phyloP scores from a whole-genome alignment of 1,139 yeast species.

The Suhomyces wounanorum region DNA sequence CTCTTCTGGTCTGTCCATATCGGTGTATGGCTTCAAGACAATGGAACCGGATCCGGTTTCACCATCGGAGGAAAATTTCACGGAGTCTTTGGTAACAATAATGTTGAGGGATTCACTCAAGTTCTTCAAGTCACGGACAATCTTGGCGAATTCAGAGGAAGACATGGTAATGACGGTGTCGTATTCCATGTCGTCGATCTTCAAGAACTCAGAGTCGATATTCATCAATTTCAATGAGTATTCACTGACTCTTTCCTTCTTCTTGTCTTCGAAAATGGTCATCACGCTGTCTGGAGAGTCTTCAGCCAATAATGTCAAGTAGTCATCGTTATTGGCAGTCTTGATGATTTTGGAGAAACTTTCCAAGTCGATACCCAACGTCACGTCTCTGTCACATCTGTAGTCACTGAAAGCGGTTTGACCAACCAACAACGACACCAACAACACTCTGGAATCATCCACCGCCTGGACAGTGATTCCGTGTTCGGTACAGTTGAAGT shows the following conservation, averaged over 20 bases:
- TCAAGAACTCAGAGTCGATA: slow-evolving; percentile 91
- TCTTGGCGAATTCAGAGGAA: slow-evolving; percentile 81
- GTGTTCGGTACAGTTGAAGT: slow-evolving; percentile 92
- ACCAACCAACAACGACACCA: slow-evolving; percentile 86
- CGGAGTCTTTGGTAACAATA: slow-evolving; percentile 87
- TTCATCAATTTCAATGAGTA: slow-evolving; percentile 93
- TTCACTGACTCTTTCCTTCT: slow-evolving; percentile 89
- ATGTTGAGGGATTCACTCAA: slow-evolving; percentile 86
- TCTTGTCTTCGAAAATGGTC: slow-evolving; percentile 86
- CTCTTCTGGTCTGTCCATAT: slow-evolving; percentile 77
- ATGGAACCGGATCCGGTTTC: slow-evolving; percentile 89
- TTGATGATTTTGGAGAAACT: slow-evolving; percentile 84
- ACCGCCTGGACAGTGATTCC: slow-evolving; percentile 98
- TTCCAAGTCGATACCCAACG: slow-evolving; percentile 88
- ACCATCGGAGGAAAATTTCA: slow-evolving; percentile 88
- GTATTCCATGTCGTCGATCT: slow-evolving; percentile 92
- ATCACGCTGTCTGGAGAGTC: slow-evolving; percentile 84
- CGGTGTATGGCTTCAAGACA: slow-evolving; percentile 80
- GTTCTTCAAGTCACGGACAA: slow-evolving; percentile 83
- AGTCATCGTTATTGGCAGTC: slow-evolving; percentile 90
- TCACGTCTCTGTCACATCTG: slow-evolving; percentile 93
- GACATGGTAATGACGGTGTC: slow-evolving; percentile 89
- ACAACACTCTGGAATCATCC: slow-evolving; percentile 93
- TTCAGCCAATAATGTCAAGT: slow-evolving; percentile 85
- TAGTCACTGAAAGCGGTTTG: slow-evolving; percentile 88